phyloP scores from a whole-genome alignment of 1,284 basidiomycete genomes.

The Marasmius oreades region DNA sequence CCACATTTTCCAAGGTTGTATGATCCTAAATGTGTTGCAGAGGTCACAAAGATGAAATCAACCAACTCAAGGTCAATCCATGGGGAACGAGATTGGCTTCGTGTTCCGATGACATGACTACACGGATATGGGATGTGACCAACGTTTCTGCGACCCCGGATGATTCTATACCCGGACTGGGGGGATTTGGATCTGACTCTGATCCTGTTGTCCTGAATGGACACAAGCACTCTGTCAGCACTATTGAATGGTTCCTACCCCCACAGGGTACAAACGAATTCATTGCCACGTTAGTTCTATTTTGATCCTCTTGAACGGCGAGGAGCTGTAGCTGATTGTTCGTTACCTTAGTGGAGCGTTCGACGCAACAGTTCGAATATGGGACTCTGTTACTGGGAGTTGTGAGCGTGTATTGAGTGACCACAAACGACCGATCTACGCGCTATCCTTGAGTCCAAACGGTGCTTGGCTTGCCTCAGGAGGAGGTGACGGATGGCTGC shows the following conservation, averaged over 20 bases:
- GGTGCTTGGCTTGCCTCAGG: constrained; percentile 58
- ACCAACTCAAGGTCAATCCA: constrained; percentile 70
- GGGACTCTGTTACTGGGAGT: constrained; percentile 73
- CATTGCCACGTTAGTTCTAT: constrained; percentile 63
- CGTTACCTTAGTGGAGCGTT: constrained; percentile 51
- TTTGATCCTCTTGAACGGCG: constrained; percentile 3
- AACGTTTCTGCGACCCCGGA: constrained; percentile 27
- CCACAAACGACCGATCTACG: constrained; percentile 65
- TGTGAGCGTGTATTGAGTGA: constrained; percentile 67
- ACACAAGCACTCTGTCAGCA: constrained; percentile 65
- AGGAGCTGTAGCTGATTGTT: neutral
- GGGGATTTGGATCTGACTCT: constrained; percentile 22
- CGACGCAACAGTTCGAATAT: constrained; percentile 70
- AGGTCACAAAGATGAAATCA: constrained; percentile 76
- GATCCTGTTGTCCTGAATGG: constrained; percentile 51
- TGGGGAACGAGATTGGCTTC: constrained; percentile 67
- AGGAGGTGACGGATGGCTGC: constrained; percentile 58
- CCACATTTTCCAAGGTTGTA: neutral
- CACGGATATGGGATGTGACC: constrained; percentile 70
- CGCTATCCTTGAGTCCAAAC: constrained; percentile 64
- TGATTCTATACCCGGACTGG: constrained; percentile 39
- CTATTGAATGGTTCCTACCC: constrained; percentile 66
- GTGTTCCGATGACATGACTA: constrained; percentile 76
- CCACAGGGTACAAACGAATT: constrained; percentile 46
- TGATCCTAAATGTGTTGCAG: constrained; percentile 31